These are phyloP conservation scores for Lactarius sanguifluus DNA, from an alignment of 768 basidiomycete species.

Conservation along the genomic window DNA sequence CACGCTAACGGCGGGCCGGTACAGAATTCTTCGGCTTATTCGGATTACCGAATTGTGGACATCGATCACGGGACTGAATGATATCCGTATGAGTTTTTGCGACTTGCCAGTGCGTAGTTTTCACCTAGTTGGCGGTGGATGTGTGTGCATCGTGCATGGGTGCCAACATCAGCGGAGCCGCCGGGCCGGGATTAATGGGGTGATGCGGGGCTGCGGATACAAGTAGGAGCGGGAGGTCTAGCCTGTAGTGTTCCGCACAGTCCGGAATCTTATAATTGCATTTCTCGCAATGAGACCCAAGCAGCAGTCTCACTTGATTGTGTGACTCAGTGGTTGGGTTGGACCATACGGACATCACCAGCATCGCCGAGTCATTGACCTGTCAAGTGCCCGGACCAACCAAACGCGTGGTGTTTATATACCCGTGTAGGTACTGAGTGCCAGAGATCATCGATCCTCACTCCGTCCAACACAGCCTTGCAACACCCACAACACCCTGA, in stretches of 20 bases:
- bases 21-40: neutral
- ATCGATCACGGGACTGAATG: neutral
- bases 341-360: neutral
- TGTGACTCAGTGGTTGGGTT: neutral
- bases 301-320: neutral
- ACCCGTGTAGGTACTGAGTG: neutral
- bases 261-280: neutral
- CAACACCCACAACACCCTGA: neutral
- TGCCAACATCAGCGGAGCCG: neutral
- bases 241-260: neutral
- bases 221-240: too few species aligned
- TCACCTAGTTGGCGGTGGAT: neutral
- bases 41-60: neutral
- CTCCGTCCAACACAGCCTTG: neutral
- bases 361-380: neutral
- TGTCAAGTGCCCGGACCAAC: neutral
- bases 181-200: neutral
- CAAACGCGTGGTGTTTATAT: neutral
- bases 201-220: neutral
- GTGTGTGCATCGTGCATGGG: neutral
- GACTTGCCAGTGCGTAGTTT: too few species aligned
- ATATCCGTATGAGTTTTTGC: neutral
- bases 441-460: neutral
- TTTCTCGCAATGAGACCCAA: neutral
- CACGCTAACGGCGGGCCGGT: neutral